These are phyloP conservation scores for Populus deltoides DNA, from an alignment of 345 rosid species.

Conservation along the genomic window DNA sequence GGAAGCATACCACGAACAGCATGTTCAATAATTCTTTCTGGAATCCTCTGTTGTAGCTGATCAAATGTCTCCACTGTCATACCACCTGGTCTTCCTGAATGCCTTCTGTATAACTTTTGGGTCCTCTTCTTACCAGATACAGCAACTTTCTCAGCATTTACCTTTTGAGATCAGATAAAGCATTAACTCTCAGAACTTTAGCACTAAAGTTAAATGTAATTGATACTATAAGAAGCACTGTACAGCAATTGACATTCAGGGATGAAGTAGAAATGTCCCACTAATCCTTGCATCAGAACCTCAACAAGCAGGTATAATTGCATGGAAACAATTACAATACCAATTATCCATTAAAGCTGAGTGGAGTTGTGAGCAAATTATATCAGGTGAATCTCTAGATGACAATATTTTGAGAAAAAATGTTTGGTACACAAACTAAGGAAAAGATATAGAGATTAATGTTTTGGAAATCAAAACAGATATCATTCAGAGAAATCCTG, in stretches of 20 bases:
- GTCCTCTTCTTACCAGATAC: conserved; percentile 92
- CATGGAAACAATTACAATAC: neutral
- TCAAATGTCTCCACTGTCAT: conserved; percentile 91
- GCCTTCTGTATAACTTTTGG: conserved; percentile 95
- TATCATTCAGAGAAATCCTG: no score
- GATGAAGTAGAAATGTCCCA: neutral
- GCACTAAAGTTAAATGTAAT: neutral
- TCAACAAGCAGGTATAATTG: neutral
- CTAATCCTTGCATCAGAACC: neutral
- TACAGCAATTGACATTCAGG: neutral
- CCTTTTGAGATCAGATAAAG: conserved; percentile 38
- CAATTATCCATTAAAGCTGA: neutral
- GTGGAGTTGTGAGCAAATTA: no score
- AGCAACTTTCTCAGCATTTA: conserved; percentile 93
- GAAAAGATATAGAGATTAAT: no score
- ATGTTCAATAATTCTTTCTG: conserved; percentile 93
- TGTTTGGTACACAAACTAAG: no score
- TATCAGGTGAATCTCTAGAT: no score
- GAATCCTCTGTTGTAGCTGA: conserved; percentile 88
- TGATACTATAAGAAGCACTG: neutral
- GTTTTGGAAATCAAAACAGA: no score
- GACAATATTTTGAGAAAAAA: no score
- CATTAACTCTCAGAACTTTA: neutral
- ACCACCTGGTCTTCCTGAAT: conserved; percentile 99
- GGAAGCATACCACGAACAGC: conserved; percentile 99